Base-by-base conservation (phyloP, 257 asterid species). In the Craterostigma plantagineum region DNA sequence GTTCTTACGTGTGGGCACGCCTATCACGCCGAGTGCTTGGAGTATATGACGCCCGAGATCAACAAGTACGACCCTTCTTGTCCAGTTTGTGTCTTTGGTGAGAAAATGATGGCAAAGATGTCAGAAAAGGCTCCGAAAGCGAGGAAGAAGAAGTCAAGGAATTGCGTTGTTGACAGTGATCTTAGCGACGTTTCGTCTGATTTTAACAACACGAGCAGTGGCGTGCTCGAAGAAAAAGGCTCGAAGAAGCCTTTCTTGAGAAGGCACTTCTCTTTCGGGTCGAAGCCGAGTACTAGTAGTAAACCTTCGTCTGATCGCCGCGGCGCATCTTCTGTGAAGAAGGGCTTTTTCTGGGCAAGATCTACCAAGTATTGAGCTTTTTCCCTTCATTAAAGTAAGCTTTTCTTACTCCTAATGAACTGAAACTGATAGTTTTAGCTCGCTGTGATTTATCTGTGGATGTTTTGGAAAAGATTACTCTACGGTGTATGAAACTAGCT, bases 21-120 rank as follows among this genome's bases (percentile, higher is more conserved):
- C 50, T 73, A 64, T 53, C 91, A 77, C 61, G 73, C 91, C 4
- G 91, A 77, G 50, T 77, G 91, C 58, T 55, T 77, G 64, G 91
- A 77, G 59, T 55, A 56, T 49, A 70, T 77, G 83, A 73, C 91
- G 7, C 52, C 71, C 51, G 83, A 77, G 40, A 45, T 60, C 36
- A 68, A 65, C 48, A 77, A 73, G 59, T 73, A 62, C 47, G 91
- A 77, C 38, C 91, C 84, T 1, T 49, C 60, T 34, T 77, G 91
- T 57, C 91, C 91, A 0, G 68, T 77, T 46, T 77, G 91, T 57
- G 67, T 79, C 33, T 70, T 42, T 48, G 91, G 91, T 37, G 77
- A 58, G 70, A 77, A 77, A 54, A 70, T 60, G 49, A 48, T 67
- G 18, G 36, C 62, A 56, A 76, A 76, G 57, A 63, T 72, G 76